Evolutionary conservation across 805 yeast genomes (phyloP).

Genomic region (Kuraishia ogatae): DNA sequence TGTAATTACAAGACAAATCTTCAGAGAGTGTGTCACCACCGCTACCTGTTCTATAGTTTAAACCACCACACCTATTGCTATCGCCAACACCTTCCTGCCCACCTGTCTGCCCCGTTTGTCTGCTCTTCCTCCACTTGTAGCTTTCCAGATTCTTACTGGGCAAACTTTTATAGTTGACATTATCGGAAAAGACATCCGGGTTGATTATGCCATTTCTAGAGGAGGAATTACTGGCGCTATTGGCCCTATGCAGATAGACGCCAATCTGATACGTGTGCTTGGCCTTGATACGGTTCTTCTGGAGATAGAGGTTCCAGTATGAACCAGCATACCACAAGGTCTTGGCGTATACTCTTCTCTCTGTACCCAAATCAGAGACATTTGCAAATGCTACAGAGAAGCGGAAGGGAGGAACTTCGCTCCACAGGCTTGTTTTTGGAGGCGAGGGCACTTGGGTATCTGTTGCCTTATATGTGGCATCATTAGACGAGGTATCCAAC

Average conservation of each 20-base stretch:
- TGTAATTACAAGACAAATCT: conserved; percentile 1
- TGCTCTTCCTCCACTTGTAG: not conserved
- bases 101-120: not conserved
- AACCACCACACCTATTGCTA: too few species aligned
- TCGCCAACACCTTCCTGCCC: not conserved
- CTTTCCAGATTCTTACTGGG: conserved; percentile 11
- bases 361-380: conserved; percentile 33
- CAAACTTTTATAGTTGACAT: conserved; percentile 14
- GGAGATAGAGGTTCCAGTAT: conserved; percentile 48
- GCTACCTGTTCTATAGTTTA: not conserved
- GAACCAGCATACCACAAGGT: conserved; percentile 57
- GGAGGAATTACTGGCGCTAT: conserved; percentile 21
- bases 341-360: conserved; percentile 39
- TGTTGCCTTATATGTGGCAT: conserved; percentile 3
- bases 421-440: conserved; percentile 19
- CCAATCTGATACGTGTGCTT: conserved; percentile 42
- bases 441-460: not conserved
- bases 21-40: not conserved
- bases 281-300: conserved; percentile 30
- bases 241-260: conserved; percentile 46
- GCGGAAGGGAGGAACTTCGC: conserved; percentile 44
- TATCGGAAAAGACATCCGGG: conserved; percentile 25
- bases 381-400: conserved; percentile 44
- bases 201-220: conserved; percentile 31
- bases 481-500: not conserved